Percentiles rank a stretch among this genome's conserved stretches.
phyloP scores from a whole-genome alignment of 23 red algal species.

The Gracilaria gracilis region DNA sequence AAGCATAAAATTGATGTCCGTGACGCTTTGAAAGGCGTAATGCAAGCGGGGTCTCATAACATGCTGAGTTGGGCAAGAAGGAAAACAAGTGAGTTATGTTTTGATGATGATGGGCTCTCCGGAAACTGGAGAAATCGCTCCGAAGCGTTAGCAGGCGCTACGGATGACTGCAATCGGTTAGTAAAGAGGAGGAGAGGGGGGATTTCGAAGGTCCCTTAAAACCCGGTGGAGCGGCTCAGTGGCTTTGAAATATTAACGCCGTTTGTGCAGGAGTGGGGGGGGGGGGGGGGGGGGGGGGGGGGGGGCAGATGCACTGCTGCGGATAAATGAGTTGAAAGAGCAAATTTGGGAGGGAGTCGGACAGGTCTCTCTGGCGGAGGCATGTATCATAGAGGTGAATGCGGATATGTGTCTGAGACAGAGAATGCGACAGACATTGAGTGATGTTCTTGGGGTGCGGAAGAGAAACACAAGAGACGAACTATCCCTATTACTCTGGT shows the following conservation, averaged over 20 bases:
- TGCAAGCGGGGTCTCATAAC: neutral
- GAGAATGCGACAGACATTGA: constrained; percentile 6
- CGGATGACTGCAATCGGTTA: too few species aligned
- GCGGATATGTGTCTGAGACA: constrained; percentile 3
- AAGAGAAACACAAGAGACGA: neutral
- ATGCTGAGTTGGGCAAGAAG: neutral
- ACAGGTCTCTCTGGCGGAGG: too few species aligned
- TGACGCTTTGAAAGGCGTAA: neutral
- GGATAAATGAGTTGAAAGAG: neutral
- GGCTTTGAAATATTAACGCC: neutral
- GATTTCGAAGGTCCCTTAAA: neutral
- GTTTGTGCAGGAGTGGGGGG: too few species aligned
- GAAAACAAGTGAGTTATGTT: neutral
- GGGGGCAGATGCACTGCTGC: neutral
- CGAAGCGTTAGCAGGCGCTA: neutral
- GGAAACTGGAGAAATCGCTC: neutral
- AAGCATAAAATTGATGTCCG: neutral
- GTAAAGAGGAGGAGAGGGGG: neutral
- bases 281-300: too few species aligned
- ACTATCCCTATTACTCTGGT: neutral
- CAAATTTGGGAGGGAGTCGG: neutral
- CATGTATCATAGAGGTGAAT: neutral
- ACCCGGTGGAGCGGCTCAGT: neutral
- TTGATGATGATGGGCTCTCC: neutral
- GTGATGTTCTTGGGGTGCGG: neutral